A percentile compares a stretch with the other conserved stretches of the same genome.
Conservation (phyloP, 1,139 yeast genomes). For the Sporopachydermia cereana region DNA sequence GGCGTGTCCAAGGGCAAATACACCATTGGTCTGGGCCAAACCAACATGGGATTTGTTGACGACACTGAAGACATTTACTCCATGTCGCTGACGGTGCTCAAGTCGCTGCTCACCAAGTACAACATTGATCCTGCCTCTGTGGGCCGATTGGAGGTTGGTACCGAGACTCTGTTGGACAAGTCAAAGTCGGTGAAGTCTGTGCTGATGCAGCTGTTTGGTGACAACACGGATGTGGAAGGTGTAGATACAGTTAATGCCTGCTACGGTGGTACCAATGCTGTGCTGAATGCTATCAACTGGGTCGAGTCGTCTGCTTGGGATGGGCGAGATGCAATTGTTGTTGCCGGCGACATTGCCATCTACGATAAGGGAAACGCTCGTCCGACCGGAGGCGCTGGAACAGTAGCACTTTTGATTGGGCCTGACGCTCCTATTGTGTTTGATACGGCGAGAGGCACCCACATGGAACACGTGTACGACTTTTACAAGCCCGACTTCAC, state of each 20-base stretch:
- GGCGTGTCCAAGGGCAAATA: slow-evolving; percentile 89
- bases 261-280: slow-evolving; percentile 96
- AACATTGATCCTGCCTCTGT: slow-evolving; percentile 67
- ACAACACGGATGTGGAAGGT: slow-evolving; percentile 89
- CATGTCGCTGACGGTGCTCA: slow-evolving; percentile 71
- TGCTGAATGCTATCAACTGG: slow-evolving; percentile 93
- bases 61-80: slow-evolving; percentile 98
- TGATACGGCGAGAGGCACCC: slow-evolving; percentile 79
- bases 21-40: slow-evolving; percentile 97
- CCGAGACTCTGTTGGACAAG: slow-evolving; percentile 94
- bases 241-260: slow-evolving; percentile 95
- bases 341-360: slow-evolving; percentile 95
- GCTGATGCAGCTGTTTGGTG: slow-evolving; percentile 87
- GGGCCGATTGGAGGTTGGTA: slow-evolving; percentile 97
- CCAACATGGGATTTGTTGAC: slow-evolving; percentile 93
- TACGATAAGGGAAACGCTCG: slow-evolving; percentile 97
- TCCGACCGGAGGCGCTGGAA: slow-evolving; percentile 99
- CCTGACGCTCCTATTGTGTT: slow-evolving; percentile 96
- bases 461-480: slow-evolving; percentile 94
- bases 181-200: slow-evolving; percentile 96
- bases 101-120: slow-evolving; percentile 67
- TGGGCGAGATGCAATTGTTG: slow-evolving; percentile 96
- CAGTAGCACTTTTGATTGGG: slow-evolving; percentile 90
- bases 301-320: slow-evolving; percentile 95
- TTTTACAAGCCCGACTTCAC: slow-evolving; percentile 97